Base-by-base conservation (phyloP, 176 grass and related monocot species). In the Bonia amplexicaulis region DNA sequence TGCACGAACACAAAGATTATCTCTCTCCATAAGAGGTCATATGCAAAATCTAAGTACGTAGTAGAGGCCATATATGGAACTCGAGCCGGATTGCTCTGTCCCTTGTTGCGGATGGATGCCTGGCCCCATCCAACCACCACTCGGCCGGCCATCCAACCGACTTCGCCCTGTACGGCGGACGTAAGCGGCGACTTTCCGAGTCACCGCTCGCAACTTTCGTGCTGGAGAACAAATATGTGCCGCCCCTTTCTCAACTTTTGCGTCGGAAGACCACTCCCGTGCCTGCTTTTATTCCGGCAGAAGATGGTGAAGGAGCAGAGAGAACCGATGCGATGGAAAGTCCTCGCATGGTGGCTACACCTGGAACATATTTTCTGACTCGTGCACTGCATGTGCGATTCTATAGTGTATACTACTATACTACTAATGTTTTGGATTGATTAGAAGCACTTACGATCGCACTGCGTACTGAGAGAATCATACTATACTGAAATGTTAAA, bases 101-200 rank as follows among this genome's bases (percentile, higher is more conserved):
- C 44, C 9, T 44, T 35, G 47, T 12, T n/a, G 11, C 20, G 42
- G 26, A 33, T 35, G 16, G 68, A 59, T 57, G 17, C 15, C 69
- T 72, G 45, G 29, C 40, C n/a, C 39, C 4, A 69, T 53, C 83
- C 37, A 66, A 31, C 77, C 54, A 75, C 51, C 33, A 8, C 51
- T 40, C 42, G 46, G 22, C 8, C 42, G 39, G 84, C 66, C 55
- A 55, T 8, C 85, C 44, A 78, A 77, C 73, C 66, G 65, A 70
- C 58, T 71, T 76, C 62, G 26, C 14, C 64, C 69, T 69, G 61
- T 79, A 74, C 74, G 69, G 75, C n/a, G 59, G 60, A 83, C 85
- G 85, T 87, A 49, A 69, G 31, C 69, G 74, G 42, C 69, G 81
- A 75, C 89, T 91, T 87, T 91, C 85, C 89, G 67, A 91, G 80